Base-by-base conservation (phyloP, 2,329 filamentous ascomycete genomes). In the Thermothelomyces thermophilus region DNA sequence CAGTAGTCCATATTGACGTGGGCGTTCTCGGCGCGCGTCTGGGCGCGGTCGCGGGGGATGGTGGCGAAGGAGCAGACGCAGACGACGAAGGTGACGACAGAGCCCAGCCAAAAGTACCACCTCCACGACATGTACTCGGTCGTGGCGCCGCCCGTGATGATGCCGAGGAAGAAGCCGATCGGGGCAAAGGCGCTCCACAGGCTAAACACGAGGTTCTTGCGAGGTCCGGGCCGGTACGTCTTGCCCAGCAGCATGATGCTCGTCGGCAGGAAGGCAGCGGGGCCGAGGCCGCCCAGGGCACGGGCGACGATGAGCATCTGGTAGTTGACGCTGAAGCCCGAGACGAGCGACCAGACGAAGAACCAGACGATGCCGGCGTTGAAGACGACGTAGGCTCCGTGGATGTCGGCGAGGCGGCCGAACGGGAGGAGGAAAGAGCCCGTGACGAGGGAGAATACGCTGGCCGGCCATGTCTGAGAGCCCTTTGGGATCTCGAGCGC, bases 281-380 rank as follows among this genome's bases (percentile, higher is more conserved):
- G 76, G 0, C 85, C 87, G 9, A 91, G 67, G 0, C 87, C 87
- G 64, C 89, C 85, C 37, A 90, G 68, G 8, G 86, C 86, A 46
- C 87, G 82, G 62, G 82, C 86, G 48, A 85, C 71, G 57, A 88
- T 84, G 54, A 90, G 72, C 82, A 89, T 86, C 44, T 80, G 64
- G 52, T 82, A 76, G 65, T 79, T 83, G 47, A 71, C 69, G 51
- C 81, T 83, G 67, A 90, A 87, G 10, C 86, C 87, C 14, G 77
- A 78, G 47, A 88, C 69, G 46, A 90, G 66, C 9, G 79, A 82
- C 79, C 86, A 90, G 33, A 83, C 55, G 7, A 79, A 64, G 44
- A 88, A 76, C 87, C 86, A 86, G 35, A 69, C 55, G 24, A 81
- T 69, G 3, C 83, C 83, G 24, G 62, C 66, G 3, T 82, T 70